These are phyloP conservation scores for Cicer chorassanicum DNA, from an alignment of 306 rosid genomes.

Conservation along the genomic window DNA sequence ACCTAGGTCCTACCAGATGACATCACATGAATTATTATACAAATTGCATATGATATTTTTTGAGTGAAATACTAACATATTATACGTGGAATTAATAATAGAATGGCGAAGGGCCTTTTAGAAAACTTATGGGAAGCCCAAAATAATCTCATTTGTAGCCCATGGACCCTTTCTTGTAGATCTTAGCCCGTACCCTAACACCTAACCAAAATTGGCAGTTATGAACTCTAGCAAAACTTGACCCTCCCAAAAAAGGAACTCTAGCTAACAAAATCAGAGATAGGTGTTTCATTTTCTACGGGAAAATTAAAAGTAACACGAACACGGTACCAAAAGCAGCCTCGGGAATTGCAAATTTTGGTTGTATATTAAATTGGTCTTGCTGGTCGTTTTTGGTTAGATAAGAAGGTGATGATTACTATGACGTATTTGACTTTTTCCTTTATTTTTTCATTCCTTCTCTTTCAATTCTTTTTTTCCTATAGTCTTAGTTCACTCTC, in stretches of 20 bases:
- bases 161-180: not conserved
- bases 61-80: too few species aligned
- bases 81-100: too few species aligned
- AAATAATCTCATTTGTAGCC: not conserved
- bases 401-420: constrained; percentile 52
- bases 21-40: too few species aligned
- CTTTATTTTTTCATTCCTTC: not conserved
- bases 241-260: not conserved
- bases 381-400: constrained; percentile 47
- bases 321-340: constrained; percentile 47
- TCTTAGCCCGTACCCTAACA: not conserved
- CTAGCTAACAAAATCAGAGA: not conserved
- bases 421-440: constrained; percentile 54
- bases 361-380: constrained; percentile 39
- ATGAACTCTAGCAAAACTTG: constrained; percentile 1
- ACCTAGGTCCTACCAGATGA: too few species aligned
- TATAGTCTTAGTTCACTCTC: not conserved
- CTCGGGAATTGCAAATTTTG: constrained; percentile 47
- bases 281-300: constrained; percentile 20
- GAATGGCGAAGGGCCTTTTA: too few species aligned
- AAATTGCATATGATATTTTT: too few species aligned
- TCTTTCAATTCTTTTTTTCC: not conserved
- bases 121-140: not conserved
- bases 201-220: constrained; percentile 16
- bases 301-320: not conserved